Percentiles rank a stretch among this genome's conserved stretches.
These are phyloP conservation scores for Syzygium aqueum DNA, from an alignment of 345 rosid genomes.

Conservation along the genomic window DNA sequence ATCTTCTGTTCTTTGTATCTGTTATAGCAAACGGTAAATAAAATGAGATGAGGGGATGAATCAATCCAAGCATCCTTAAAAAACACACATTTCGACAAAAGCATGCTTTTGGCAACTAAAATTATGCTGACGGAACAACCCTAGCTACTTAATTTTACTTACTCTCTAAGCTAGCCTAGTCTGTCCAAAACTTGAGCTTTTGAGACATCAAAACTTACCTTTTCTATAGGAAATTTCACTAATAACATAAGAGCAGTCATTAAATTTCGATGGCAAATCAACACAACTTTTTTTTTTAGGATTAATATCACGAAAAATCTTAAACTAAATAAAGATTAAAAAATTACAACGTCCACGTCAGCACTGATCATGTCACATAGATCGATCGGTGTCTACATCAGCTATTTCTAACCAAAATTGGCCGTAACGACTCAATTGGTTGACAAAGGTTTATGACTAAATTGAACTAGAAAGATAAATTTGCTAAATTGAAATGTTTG, in stretches of 20 bases:
- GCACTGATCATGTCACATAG: too few relatives aligned
- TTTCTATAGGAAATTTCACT: background rate
- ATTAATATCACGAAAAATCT: too few relatives aligned
- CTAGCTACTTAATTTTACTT: background rate
- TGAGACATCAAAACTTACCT: background rate
- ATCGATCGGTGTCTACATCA: too few relatives aligned
- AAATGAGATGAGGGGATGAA: background rate
- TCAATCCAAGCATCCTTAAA: background rate
- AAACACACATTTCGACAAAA: background rate
- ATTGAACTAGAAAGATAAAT: too few relatives aligned
- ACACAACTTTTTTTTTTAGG: background rate
- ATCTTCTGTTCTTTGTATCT: background rate
- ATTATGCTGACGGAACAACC: background rate
- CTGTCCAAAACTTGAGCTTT: background rate
- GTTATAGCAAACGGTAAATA: background rate
- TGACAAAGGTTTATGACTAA: too few relatives aligned
- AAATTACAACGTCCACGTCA: too few relatives aligned
- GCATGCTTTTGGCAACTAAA: background rate
- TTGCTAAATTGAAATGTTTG: too few relatives aligned
- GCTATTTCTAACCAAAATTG: too few relatives aligned
- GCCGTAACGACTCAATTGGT: too few relatives aligned
- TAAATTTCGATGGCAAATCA: background rate
- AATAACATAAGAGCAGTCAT: background rate
- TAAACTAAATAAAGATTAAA: too few relatives aligned
- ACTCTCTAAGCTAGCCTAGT: background rate